Base-by-base conservation (phyloP, 345 rosid species). In the Fremontodendron californicum region DNA sequence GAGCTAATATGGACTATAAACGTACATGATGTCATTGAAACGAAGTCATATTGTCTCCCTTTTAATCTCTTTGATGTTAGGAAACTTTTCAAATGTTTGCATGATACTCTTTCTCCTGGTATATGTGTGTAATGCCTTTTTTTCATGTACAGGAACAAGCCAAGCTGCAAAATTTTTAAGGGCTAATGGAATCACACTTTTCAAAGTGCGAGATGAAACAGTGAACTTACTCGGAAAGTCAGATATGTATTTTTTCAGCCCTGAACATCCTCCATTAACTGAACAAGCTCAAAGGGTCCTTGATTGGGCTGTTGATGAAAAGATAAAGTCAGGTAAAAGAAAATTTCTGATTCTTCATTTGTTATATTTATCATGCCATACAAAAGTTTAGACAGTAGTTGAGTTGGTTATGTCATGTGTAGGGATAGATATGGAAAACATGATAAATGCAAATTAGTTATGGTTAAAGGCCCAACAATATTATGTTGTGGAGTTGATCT, bases 281-380 rank as follows among this genome's bases (percentile, higher is more conserved):
- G 91, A 85, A 82, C 98, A 86, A 21, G 97, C 98, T 69, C 98
- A 86, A 82, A 87, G 85, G 76, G 97, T 86, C 75, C 90, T 95
- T 82, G 94, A 88, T 74, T 89, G 93, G 98, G 98, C 97, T 77
- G 60, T 90, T n/a, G 89, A 93, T 48, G 93, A 89, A 85, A 95
- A 92, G 81, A 79, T 85, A 21, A 95, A 92, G 85, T 90, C 99
- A 88, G 98, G 99, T 95, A 62, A 39, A 37, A 25, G 10, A n/a
- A 67, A 23, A 0, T 18, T 39, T 49, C 8, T 68, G 39, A 15
- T 60, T 29, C 39, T 60, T 43, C 75, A 51, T 63, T 12, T 61
- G 6, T 60, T 65, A 73, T 42, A 63, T 62, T 12, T 42, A 46
- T 39, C 42, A n/a, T 75, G 66, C 23, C 61, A 42, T 43, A 29